These are phyloP conservation scores for Phyllosticta capitalensis DNA, from an alignment of 2,329 filamentous ascomycete species.

Conservation along the genomic window DNA sequence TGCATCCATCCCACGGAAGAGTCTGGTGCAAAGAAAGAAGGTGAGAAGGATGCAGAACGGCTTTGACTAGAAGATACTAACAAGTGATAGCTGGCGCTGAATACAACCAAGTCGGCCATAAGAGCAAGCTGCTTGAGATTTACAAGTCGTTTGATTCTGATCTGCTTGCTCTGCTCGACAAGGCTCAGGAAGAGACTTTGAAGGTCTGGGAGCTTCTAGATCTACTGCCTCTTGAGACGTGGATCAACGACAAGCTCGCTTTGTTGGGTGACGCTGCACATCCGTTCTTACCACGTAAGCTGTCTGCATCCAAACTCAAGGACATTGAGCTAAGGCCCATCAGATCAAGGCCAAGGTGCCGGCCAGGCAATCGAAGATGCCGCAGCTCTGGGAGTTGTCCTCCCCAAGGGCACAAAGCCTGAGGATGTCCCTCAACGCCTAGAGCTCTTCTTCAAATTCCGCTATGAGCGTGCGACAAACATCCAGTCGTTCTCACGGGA, in stretches of 20 bases:
- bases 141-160: constrained; percentile 29
- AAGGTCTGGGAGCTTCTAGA: constrained; percentile 35
- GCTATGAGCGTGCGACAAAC: constrained; percentile 48
- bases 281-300: constrained; percentile 52
- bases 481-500: constrained; percentile 51
- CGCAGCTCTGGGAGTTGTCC: constrained; percentile 47
- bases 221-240: constrained; percentile 49
- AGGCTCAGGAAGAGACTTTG: constrained; percentile 28
- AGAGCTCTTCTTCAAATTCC: constrained; percentile 48
- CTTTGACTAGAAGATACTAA: neutral
- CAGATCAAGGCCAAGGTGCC: constrained; percentile 52
- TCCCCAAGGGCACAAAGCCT: constrained; percentile 1
- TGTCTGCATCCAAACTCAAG: constrained; percentile 18
- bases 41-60: neutral
- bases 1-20: constrained; percentile 30
- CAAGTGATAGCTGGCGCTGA: constrained; percentile 11
- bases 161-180: constrained; percentile 27
- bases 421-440: constrained; percentile 36
- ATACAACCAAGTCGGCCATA: constrained; percentile 30
- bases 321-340: neutral
- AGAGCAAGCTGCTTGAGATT: constrained; percentile 31
- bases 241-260: constrained; percentile 45
- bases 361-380: constrained; percentile 60
- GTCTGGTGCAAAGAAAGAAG: constrained; percentile 5
- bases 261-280: constrained; percentile 60